These are phyloP conservation scores for Pythium sp. DNA, from an alignment of 352 stramenopile genomes.

Conservation along the genomic window DNA sequence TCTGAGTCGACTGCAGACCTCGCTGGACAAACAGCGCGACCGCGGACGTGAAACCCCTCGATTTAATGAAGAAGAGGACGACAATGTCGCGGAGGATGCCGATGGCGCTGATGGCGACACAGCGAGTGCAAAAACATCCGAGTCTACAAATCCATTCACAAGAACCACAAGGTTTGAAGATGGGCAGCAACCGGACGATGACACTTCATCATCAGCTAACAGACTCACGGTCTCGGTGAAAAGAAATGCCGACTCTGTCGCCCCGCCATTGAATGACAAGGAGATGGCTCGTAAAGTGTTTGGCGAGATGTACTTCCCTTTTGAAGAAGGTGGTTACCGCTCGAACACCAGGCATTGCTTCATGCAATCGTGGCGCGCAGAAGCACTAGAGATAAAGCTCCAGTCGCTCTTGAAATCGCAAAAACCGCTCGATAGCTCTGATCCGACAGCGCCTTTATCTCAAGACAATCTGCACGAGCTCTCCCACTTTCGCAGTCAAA, in stretches of 20 bases:
- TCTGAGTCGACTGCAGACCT: conserved; percentile 76
- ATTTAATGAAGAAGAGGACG: conserved; percentile 75
- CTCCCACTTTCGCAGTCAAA: neutral
- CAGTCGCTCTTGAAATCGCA: neutral
- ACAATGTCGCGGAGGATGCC: conserved; percentile 15
- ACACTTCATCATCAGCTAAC: neutral
- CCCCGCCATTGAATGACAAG: conserved; percentile 57
- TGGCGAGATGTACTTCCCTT: conserved; percentile 85
- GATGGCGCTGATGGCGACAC: neutral
- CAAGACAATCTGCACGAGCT: neutral
- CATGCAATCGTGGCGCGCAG: conserved; percentile 27
- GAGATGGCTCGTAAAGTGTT: conserved; percentile 83
- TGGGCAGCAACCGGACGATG: neutral
- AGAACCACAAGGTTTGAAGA: neutral
- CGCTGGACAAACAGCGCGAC: conserved; percentile 68
- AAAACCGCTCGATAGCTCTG: neutral
- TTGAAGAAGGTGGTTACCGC: conserved; percentile 72
- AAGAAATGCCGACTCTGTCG: neutral
- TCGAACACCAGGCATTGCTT: conserved; percentile 48
- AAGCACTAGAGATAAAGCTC: conserved; percentile 31
- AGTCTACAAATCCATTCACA: neutral
- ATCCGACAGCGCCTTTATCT: neutral
- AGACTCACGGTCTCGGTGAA: neutral
- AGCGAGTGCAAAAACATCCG: neutral
- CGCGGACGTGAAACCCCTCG: conserved; percentile 30